A percentile compares a stretch with the other conserved stretches of the same genome.
phyloP scores from a whole-genome alignment of 495 filamentous ascomycete genomes.

The Podospora conica region DNA sequence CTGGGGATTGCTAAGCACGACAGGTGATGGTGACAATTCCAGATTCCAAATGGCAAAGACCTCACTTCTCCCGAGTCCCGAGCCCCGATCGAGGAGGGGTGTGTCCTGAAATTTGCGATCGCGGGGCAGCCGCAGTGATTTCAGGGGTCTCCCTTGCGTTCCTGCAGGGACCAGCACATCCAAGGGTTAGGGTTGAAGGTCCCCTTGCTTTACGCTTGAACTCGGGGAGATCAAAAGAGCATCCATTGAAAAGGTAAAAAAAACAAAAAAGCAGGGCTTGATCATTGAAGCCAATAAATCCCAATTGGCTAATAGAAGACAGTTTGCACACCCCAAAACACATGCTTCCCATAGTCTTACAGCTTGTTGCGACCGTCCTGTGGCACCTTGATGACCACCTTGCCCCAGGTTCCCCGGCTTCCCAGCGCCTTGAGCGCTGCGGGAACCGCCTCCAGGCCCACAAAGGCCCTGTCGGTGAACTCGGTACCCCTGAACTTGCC shows the following conservation, averaged over 20 bases:
- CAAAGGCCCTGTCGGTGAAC: conserved; percentile 74
- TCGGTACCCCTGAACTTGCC: conserved; percentile 78
- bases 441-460: conserved; percentile 73
- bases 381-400: conserved; percentile 87
- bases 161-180: neutral
- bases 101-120: conserved; percentile 5
- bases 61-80: neutral
- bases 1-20: conserved; percentile 6
- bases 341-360: conserved; percentile 20
- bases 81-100: neutral
- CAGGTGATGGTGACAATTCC: conserved; percentile 1
- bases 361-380: conserved; percentile 54
- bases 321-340: neutral
- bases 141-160: neutral
- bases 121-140: neutral
- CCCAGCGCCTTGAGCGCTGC: conserved; percentile 72
- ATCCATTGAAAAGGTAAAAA: neutral
- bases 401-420: conserved; percentile 83
- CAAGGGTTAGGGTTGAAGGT: conserved; percentile 3
- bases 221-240: no score
- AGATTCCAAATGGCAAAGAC: conserved; percentile 1
- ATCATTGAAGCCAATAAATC: neutral
- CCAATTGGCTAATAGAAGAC: neutral
- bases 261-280: neutral
- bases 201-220: no score